Conservation (phyloP, 352 stramenopile genomes). For the Pythium volutum region DNA sequence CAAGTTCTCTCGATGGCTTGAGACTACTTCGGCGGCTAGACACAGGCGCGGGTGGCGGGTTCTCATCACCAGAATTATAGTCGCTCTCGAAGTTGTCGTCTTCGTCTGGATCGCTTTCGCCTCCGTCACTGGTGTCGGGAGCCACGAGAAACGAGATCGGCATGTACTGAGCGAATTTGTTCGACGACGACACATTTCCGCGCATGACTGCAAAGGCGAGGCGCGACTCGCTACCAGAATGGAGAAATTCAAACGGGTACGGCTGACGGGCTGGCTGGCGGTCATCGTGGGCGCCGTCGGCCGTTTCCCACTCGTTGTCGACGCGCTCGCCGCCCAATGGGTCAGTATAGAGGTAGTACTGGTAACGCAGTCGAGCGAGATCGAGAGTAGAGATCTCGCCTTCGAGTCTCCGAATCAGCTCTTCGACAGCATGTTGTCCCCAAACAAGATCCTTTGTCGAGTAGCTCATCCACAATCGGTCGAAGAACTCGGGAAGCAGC, state of each 20-base stretch:
- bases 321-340: constrained; percentile 60
- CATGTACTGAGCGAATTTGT: constrained; percentile 76
- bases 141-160: constrained; percentile 77
- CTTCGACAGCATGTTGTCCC: constrained; percentile 64
- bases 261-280: constrained; percentile 30
- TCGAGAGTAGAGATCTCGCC: constrained; percentile 69
- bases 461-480: constrained; percentile 70
- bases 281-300: constrained; percentile 34
- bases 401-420: constrained; percentile 72
- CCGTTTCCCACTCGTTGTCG: constrained; percentile 41
- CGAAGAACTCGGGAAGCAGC: constrained; percentile 84
- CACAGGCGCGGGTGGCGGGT: neutral
- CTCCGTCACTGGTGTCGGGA: constrained; percentile 61
- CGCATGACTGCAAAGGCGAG: constrained; percentile 69
- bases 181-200: constrained; percentile 75
- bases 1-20: constrained; percentile 31
- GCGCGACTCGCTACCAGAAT: constrained; percentile 58
- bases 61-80: constrained; percentile 69
- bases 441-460: constrained; percentile 82
- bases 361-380: constrained; percentile 74
- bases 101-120: constrained; percentile 58
- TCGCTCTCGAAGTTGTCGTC: constrained; percentile 64
- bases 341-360: constrained; percentile 81
- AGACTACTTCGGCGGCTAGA: constrained; percentile 22
- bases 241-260: constrained; percentile 71